Evolutionary conservation across 768 basidiomycete genomes (phyloP), one percentile per base, ranked within the genome.

Genomic region (Mycena rebaudengoi): DNA sequence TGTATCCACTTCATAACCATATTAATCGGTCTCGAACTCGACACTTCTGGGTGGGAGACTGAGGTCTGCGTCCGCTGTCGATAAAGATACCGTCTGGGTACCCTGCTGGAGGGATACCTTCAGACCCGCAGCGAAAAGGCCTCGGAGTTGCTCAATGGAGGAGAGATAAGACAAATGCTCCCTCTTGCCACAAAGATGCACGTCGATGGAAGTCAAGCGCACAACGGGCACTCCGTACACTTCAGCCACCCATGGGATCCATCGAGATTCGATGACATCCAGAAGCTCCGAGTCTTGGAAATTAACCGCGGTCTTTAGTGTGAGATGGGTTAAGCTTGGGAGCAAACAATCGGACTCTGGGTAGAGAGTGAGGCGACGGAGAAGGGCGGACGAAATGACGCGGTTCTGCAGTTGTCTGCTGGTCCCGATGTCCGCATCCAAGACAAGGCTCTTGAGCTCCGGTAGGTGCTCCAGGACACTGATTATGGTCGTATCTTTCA

Each of bases 351-450:
- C 62, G 11, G 66, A 67, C 23, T 60, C 62, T 16, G 66, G 62
- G 29, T 50, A 56, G 35, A 67, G 26, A 30, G 49, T 35, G 52
- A 67, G 53, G 5, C 66, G 61, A 18, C 43, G 40, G 40, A 67
- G 62, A 8, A 67, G 52, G 32, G 56, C 57, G 33, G 59, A 57
- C 5, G 57, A 60, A 33, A 67, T 56, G 45, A 52, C 66, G 26
- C 66, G 66, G 52, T 64, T 67, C 48, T 54, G 52, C 18, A 64
- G 28, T 23, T 51, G 66, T 20, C 62, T 12, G 18, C 35, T 57
- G 13, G 66, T 64, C 11, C 66, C 62, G 28, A 55, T 60, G 43
- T 67, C 66, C 7, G 66, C 66, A 25, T 67, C 66, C 12, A 67
- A 35, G 6, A 56, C 57, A 6, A 67, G 39, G 26, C 43, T 30